Evolutionary conservation across 2,329 filamentous ascomycete genomes (phyloP).

Genomic region (Fusarium dimerum): DNA sequence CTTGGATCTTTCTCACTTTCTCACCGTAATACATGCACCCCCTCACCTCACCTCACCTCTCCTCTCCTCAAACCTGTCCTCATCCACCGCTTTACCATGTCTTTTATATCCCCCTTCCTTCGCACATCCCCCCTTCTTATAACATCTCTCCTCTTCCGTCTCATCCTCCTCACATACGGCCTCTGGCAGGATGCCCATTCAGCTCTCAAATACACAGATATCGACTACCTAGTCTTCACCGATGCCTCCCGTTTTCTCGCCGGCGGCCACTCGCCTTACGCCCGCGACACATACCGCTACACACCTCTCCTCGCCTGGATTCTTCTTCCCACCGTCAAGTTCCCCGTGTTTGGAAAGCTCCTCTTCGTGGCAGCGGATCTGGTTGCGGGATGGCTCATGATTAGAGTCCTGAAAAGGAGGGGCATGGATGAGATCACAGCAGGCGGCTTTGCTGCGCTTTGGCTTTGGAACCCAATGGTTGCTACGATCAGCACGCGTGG

Average conservation of each 20-base stretch:
- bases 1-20: too few relatives aligned
- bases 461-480: constrained; percentile 97
- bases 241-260: constrained; percentile 82
- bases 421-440: constrained; percentile 56
- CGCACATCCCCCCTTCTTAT: constrained; percentile 52
- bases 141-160: constrained; percentile 65
- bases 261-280: constrained; percentile 73
- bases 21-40: too few relatives aligned
- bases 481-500: constrained; percentile 94
- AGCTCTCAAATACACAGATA: constrained; percentile 96
- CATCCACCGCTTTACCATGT: constrained; percentile 18
- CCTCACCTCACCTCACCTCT: too few relatives aligned
- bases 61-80: constrained; percentile 26
- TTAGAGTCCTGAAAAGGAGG: constrained; percentile 38
- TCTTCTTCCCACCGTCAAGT: constrained; percentile 71
- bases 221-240: constrained; percentile 98
- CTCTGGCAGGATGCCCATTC: constrained; percentile 91
- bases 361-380: constrained; percentile 85
- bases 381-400: constrained; percentile 78
- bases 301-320: constrained; percentile 93
- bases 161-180: constrained; percentile 79
- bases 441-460: constrained; percentile 78
- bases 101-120: constrained; percentile 30
- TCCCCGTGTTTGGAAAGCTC: constrained; percentile 84
- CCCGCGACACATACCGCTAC: constrained; percentile 93